A percentile compares a stretch with the other conserved stretches of the same genome.
These are phyloP conservation scores for Colletotrichum tofieldiae DNA, from an alignment of 2,329 filamentous ascomycete species.

Conservation along the genomic window DNA sequence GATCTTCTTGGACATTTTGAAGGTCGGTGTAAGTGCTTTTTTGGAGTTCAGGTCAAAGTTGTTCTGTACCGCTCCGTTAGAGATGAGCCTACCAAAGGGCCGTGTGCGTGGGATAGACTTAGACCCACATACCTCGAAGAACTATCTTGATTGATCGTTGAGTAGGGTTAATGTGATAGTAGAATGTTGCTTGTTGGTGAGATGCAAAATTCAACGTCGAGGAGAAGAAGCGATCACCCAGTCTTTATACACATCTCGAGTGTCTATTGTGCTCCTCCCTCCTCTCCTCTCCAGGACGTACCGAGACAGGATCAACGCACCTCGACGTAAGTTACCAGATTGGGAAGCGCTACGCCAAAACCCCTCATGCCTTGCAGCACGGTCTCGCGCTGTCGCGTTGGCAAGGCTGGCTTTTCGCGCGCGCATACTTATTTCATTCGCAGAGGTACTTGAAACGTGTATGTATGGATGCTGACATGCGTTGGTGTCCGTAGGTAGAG, in stretches of 20 bases:
- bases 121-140: neutral
- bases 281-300: neutral
- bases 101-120: neutral
- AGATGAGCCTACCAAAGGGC: no score
- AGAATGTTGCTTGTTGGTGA: neutral
- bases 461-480: neutral
- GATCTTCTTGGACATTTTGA: constrained; percentile 54
- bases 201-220: neutral
- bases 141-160: neutral
- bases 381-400: neutral
- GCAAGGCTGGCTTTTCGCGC: neutral
- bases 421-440: neutral
- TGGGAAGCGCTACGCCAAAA: constrained; percentile 5
- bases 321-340: constrained; percentile 25
- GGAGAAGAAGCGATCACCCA: neutral
- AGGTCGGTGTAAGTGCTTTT: neutral
- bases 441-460: neutral
- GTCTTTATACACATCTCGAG: constrained; percentile 9
- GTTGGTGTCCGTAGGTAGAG: neutral
- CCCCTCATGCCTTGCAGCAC: constrained; percentile 7
- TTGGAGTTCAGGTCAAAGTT: neutral
- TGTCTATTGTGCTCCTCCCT: neutral
- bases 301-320: constrained; percentile 5
- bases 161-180: neutral
- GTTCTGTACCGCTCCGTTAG: neutral